Evolutionary conservation across 2,329 filamentous ascomycete species (phyloP), one percentile per base, ranked within the genome.

Genomic region (Botrytis fragariae): DNA sequence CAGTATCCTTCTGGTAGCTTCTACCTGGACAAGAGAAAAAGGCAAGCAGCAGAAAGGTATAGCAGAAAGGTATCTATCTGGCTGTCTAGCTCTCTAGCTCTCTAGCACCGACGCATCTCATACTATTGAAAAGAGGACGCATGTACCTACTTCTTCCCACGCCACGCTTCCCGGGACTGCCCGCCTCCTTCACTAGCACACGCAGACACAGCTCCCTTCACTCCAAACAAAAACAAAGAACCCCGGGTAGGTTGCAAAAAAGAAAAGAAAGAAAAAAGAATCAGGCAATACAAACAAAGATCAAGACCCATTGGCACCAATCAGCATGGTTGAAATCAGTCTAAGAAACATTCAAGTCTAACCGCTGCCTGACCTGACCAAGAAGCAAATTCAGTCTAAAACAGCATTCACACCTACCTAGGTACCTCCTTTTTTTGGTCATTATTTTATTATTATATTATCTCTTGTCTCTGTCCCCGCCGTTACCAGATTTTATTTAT

Each of bases 251-350:
- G 51, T 14, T 0, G 35, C 10, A n/a, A 37, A 45, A 51, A 37
- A 37, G 42, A 51, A 42, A 59, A 59, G 14, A 59, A 59, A 22
- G n/a, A 44, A 44, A 44, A 67, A 35, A 12, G 45, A 20, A 51
- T n/a, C 32, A n/a, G 64, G 25, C 18, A 48, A 63, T 54, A 16
- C 18, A 42, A 29, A 71, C 69, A 71, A 64, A 71, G 69, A 71
- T 48, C 22, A n/a, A 37, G 18, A 48, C 57, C n/a, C 37, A 37
- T 35, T 22, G 42, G 18, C 20, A 5, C 69, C 69, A 71, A 71
- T 71, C 44, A 71, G 45, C 16, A 64, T 64, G 7, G n/a, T 62
- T 12, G 9, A 51, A 35, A 51, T 45, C 45, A 32, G 25, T 64
- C 45, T 6, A 25, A 25, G 32, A 64, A 64, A 42, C 69, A 71